A percentile compares a stretch with the other conserved stretches of the same genome.
Conservation (phyloP, 1,284 basidiomycete genomes). For the Ceratobasidium papillatum region DNA sequence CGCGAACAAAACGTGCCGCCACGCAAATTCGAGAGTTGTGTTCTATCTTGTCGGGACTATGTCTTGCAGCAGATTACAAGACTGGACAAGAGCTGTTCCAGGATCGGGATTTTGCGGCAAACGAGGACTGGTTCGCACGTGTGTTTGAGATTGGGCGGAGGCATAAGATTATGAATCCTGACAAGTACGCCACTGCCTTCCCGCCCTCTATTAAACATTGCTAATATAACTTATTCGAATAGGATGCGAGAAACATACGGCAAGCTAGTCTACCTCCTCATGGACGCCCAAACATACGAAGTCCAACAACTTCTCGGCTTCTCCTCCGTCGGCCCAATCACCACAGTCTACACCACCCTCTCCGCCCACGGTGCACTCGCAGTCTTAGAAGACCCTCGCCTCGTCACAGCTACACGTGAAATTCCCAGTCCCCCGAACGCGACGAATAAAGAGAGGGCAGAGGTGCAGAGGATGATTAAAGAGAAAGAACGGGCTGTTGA, state of each 20-base stretch:
- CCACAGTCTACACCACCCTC: conserved; percentile 72
- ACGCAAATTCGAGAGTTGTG: conserved; percentile 83
- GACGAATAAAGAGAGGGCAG: conserved; percentile 71
- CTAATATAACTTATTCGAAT: conserved; percentile 66
- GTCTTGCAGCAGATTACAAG: conserved; percentile 82
- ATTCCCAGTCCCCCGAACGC: conserved; percentile 60
- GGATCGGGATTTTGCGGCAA: conserved; percentile 77
- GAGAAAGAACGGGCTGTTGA: conserved; percentile 83
- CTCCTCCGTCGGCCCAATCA: conserved; percentile 75
- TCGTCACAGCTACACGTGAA: conserved; percentile 75
- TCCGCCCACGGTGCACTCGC: conserved; percentile 69
- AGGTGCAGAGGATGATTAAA: conserved; percentile 82
- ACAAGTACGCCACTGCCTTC: background rate
- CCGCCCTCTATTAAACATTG: background rate
- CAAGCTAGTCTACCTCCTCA: conserved; percentile 74
- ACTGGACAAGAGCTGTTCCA: conserved; percentile 81
- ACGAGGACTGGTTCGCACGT: conserved; percentile 75
- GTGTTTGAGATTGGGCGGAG: conserved; percentile 55
- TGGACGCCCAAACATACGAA: conserved; percentile 81
- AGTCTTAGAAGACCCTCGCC: conserved; percentile 74
- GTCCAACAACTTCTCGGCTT: conserved; percentile 79
- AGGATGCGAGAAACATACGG: conserved; percentile 88
- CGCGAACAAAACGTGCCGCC: conserved; percentile 82
- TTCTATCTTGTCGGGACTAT: conserved; percentile 79
- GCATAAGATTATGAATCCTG: conserved; percentile 72